Percentiles rank a stretch among this genome's conserved stretches.
These are phyloP conservation scores for Madurella mycetomatis DNA, from an alignment of 2,329 filamentous ascomycete species.

Conservation along the genomic window DNA sequence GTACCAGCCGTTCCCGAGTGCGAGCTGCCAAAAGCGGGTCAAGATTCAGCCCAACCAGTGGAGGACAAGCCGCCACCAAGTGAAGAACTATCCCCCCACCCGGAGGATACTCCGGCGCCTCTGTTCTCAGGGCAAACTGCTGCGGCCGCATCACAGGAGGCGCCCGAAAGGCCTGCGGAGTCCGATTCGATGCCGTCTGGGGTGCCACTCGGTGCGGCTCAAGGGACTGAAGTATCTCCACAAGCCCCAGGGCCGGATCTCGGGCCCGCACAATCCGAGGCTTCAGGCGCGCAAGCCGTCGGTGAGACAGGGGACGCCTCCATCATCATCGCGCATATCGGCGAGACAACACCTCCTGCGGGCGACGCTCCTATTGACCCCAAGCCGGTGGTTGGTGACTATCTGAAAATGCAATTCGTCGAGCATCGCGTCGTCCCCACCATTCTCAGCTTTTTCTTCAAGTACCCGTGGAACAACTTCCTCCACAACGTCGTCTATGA, in stretches of 20 bases:
- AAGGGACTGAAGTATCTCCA: constrained; percentile 1
- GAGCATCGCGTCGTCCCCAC: constrained; percentile 91
- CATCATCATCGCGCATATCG: constrained; percentile 26
- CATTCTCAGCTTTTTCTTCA: constrained; percentile 95
- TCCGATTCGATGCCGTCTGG: constrained; percentile 5
- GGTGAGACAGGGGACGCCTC: constrained; percentile 29
- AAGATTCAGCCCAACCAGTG: constrained; percentile 1
- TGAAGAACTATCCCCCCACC: constrained; percentile 24
- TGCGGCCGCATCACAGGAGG: not conserved
- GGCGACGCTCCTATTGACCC: constrained; percentile 33
- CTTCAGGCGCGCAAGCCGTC: constrained; percentile 3
- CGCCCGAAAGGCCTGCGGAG: not conserved
- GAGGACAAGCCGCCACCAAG: constrained; percentile 3
- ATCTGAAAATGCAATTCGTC: constrained; percentile 93
- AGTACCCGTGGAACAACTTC: constrained; percentile 99
- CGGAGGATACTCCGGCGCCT: constrained; percentile 61
- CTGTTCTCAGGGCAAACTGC: constrained; percentile 41
- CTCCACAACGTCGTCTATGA: constrained; percentile 99
- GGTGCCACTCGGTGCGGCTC: not conserved
- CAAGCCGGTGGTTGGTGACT: constrained; percentile 78
- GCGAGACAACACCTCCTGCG: constrained; percentile 19
- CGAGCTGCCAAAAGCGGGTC: not conserved
- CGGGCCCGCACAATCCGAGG: constrained; percentile 3
- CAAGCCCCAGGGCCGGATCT: not conserved
- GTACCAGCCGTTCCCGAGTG: constrained; percentile 2